These are phyloP conservation scores for Sugiyamaella neomexicana DNA, from an alignment of 1,139 yeast genomes.

Conservation along the genomic window DNA sequence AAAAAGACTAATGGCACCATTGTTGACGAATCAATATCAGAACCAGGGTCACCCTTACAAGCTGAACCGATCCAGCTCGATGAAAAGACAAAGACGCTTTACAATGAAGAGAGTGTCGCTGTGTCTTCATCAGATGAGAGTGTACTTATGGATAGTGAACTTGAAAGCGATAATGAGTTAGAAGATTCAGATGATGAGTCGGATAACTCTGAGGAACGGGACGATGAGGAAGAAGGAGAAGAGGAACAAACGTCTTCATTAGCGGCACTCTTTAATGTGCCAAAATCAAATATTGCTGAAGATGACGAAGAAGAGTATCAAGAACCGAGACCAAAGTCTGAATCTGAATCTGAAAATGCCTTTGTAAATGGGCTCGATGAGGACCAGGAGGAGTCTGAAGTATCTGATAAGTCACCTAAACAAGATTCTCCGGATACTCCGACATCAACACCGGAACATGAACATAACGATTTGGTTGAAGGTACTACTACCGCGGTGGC, in stretches of 20 bases:
- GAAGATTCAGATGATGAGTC: conserved; percentile 28
- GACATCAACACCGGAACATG: conserved; percentile 26
- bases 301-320: conserved; percentile 27
- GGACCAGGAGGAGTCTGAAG: conserved; percentile 19
- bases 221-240: conserved; percentile 22
- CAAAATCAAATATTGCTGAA: conserved; percentile 24
- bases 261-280: conserved; percentile 3
- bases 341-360: conserved; percentile 18
- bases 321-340: conserved; percentile 22
- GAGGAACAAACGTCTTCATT: conserved; percentile 11
- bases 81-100: conserved; percentile 30
- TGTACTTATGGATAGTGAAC: conserved; percentile 31
- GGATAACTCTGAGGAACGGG: conserved; percentile 24
- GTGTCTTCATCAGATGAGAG: conserved; percentile 30
- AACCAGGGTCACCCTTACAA: conserved; percentile 8
- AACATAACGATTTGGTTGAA: conserved; percentile 11
- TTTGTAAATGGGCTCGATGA: conserved; percentile 14
- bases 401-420: conserved; percentile 10
- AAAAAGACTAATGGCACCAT: conserved; percentile 34
- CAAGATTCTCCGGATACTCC: conserved; percentile 18
- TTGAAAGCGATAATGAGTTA: conserved; percentile 31
- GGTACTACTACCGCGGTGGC: no score
- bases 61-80: conserved; percentile 30
- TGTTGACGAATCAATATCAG: conserved; percentile 22
- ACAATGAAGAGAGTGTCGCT: conserved; percentile 28